Base-by-base conservation (phyloP, 768 basidiomycete species). In the Psilocybe tampanensis region DNA sequence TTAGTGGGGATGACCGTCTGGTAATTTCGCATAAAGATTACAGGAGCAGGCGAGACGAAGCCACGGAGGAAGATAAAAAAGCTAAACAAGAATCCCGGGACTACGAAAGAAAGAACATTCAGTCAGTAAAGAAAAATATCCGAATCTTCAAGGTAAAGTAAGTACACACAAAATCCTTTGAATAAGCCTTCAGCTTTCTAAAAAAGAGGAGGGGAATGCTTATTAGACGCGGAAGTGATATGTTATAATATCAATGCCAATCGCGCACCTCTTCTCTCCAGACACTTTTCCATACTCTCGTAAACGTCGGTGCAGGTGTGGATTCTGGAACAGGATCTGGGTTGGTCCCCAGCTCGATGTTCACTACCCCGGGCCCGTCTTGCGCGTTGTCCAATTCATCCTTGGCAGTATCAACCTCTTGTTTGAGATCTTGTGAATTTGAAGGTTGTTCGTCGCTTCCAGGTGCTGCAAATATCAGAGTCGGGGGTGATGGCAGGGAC, bases 151-250 rank as follows among this genome's bases (percentile, higher is more conserved):
- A 39, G 4, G 12, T 2, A 13, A 17, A 13, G 43, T 33, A 18
- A 51, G 8, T 48, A 15, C 41, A n/a, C 22, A 56, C 60, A 44
- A 32, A 56, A 49, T 19, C 60, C 60, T 47, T 51, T 56, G 42
- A 60, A 53, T 32, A 51, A 12, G n/a, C 60, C 60, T 33, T 56
- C 55, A 26, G 56, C 19, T 19, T 56, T 44, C 60, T 60, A 22
- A 19, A 12, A 49, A 19, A 7, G 11, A 42, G 3, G n/a, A n/a
- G n/a, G n/a, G n/a, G n/a, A n/a, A n/a, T n/a, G n/a, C n/a, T n/a
- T n/a, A n/a, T n/a, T n/a, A n/a, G n/a, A n/a, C n/a, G n/a, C n/a
- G n/a, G n/a, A n/a, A n/a, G n/a, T n/a, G n/a, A n/a, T n/a, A n/a
- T n/a, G n/a, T n/a, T n/a, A n/a, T n/a, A n/a, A n/a, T n/a, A n/a